These are phyloP conservation scores for Termitomyces sp. DNA, from an alignment of 768 basidiomycete species.

Conservation along the genomic window DNA sequence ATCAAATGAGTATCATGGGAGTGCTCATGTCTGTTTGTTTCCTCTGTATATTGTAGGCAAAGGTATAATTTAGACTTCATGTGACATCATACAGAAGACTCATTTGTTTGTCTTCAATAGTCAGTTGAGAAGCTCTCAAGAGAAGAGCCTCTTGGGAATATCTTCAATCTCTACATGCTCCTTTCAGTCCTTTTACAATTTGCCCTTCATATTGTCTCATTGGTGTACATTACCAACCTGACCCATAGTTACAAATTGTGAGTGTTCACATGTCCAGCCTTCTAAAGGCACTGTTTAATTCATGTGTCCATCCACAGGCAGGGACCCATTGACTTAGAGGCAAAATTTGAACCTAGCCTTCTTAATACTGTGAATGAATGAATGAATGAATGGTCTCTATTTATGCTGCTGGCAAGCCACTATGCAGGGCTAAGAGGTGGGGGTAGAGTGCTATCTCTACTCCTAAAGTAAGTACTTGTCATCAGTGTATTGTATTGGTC, in stretches of 20 bases:
- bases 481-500: no score
- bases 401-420: no score
- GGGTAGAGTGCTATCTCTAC: no score
- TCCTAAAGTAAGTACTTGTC: no score
- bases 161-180: slow-evolving; percentile 95
- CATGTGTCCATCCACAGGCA: slow-evolving; percentile 33
- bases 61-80: slow-evolving; percentile 49
- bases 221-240: slow-evolving; percentile 92
- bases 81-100: not conserved
- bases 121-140: slow-evolving; percentile 95
- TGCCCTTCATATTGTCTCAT: slow-evolving; percentile 83
- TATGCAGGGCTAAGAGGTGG: no score
- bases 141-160: slow-evolving; percentile 91
- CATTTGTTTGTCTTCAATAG: slow-evolving; percentile 35
- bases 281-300: not conserved
- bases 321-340: slow-evolving; percentile 87
- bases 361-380: no score
- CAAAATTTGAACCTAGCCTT: slow-evolving; percentile 92
- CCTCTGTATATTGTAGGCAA: slow-evolving; percentile 95
- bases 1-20: slow-evolving; percentile 95
- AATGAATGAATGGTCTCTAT: no score
- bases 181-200: slow-evolving; percentile 92
- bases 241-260: slow-evolving; percentile 77
- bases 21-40: slow-evolving; percentile 99
- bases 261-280: slow-evolving; percentile 26